Evolutionary conservation across 139 green algal species (phyloP), one percentile per base, ranked within the genome.

Genomic region (Coelastrella sp.): DNA sequence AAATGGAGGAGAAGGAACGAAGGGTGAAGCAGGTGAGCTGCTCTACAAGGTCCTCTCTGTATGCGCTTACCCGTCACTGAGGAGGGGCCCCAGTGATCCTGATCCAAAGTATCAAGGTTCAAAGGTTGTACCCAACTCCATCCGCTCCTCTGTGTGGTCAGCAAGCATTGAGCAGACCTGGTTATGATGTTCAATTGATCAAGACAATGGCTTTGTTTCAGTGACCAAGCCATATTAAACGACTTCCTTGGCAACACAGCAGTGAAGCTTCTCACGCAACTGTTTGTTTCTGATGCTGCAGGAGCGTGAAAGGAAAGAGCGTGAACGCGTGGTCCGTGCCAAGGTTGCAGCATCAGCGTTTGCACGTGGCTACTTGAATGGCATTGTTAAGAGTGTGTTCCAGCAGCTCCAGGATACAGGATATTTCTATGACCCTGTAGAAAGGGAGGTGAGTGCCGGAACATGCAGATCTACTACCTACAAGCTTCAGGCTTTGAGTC

Each of bases 361-460:
- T 91, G 93, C 96, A 27, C 94, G 96, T 24, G 95, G 95, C 75
- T 98, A 97, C 93, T 93, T 98, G n/a, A 93, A 92, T 6, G 96
- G 95, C 72, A 94, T 98, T 78, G 92, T 97, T 27, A 93, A 82
- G 82, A 94, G 78, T 24, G 95, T 97, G 7, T 97, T 97, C 76
- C 91, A 95, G 56, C 66, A 89, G 15, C 93, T 98, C 63, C 87
- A 96, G 87, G 85, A 93, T 25, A 88, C 82, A 0, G 96, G 96
- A 25, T 94, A 94, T 89, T 98, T 98, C 94, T 97, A 95, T 75
- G 96, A 98, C 91, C 96, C 96, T 9, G 94, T 98, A n/a, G 90
- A 96, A 91, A 90, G 90, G 15, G 95, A 97, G 92, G 94, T 97
- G 57, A 20, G 61, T 60, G 4, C 4, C 17, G 5, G 14, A 70